Conservation (phyloP, 2,329 filamentous ascomycete genomes). For the Colletotrichum falcatum region DNA sequence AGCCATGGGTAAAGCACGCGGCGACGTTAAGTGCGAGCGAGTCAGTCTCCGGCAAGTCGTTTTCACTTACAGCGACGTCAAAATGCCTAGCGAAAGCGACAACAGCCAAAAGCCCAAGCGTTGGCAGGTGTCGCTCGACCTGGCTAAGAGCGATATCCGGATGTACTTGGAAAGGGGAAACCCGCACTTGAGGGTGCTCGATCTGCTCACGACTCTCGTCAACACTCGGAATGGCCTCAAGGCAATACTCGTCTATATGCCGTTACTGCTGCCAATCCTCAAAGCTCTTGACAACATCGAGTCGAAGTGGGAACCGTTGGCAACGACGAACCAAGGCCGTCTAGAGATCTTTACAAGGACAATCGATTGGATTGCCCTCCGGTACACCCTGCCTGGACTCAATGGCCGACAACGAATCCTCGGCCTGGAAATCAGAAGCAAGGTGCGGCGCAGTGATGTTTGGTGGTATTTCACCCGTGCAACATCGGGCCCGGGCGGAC, state of each 20-base stretch:
- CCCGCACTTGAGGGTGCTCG: constrained; percentile 74
- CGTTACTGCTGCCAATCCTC: constrained; percentile 73
- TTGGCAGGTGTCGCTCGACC: constrained; percentile 69
- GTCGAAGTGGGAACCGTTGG: constrained; percentile 59
- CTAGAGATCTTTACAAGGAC: constrained; percentile 65
- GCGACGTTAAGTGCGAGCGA: constrained; percentile 67
- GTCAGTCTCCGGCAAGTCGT: constrained; percentile 72
- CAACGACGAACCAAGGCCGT: constrained; percentile 57
- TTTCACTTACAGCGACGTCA: constrained; percentile 72
- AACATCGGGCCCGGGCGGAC: constrained; percentile 45
- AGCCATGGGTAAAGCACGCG: constrained; percentile 68
- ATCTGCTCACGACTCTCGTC: constrained; percentile 68
- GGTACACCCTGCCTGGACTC: constrained; percentile 58
- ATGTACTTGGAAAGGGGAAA: constrained; percentile 72
- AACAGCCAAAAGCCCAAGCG: constrained; percentile 42
- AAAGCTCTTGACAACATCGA: constrained; percentile 72
- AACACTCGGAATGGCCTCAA: constrained; percentile 66
- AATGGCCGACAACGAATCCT: constrained; percentile 51
- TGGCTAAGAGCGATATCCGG: constrained; percentile 65
- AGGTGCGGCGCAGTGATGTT: constrained; percentile 58
- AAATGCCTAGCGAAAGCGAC: constrained; percentile 42
- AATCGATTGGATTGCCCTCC: constrained; percentile 68
- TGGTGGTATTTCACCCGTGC: constrained; percentile 64
- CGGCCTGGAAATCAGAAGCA: constrained; percentile 65
- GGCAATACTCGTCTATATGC: constrained; percentile 66